phyloP scores from a whole-genome alignment of 1,284 basidiomycete genomes.

The Pseudozyma sp. region DNA sequence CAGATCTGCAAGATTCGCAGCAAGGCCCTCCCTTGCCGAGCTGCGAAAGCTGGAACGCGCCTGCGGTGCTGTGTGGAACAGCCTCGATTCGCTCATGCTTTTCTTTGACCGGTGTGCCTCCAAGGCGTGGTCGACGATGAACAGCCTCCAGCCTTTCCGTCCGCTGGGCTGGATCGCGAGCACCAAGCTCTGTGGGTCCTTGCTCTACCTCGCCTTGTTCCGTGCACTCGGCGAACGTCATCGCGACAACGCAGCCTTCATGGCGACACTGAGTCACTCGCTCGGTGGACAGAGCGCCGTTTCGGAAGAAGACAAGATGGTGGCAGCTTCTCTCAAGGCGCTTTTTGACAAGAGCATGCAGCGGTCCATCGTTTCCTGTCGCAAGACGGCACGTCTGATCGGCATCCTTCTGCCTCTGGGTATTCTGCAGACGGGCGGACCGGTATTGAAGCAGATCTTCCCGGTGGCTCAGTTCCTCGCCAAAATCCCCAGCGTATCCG shows the following conservation, averaged over 20 bases:
- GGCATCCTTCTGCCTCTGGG: constrained; percentile 52
- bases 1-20: constrained; percentile 25
- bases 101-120: constrained; percentile 61
- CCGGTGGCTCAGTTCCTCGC: constrained; percentile 59
- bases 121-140: constrained; percentile 56
- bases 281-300: constrained; percentile 29
- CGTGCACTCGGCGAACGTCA: constrained; percentile 54
- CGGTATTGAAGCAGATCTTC: constrained; percentile 52
- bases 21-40: constrained; percentile 47
- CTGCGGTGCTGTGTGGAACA: constrained; percentile 57
- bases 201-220: constrained; percentile 56
- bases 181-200: constrained; percentile 54
- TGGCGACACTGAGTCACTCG: constrained; percentile 43
- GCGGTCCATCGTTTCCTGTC: constrained; percentile 46
- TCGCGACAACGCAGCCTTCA: constrained; percentile 44
- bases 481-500: constrained; percentile 44
- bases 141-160: constrained; percentile 55
- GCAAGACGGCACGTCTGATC: constrained; percentile 50
- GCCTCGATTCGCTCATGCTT: constrained; percentile 58
- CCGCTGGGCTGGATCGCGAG: constrained; percentile 55
- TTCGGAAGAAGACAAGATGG: constrained; percentile 40
- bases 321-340: constrained; percentile 42
- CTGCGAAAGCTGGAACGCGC: constrained; percentile 55
- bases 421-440: constrained; percentile 57
- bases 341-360: constrained; percentile 55